A percentile compares a stretch with the other conserved stretches of the same genome.
Evolutionary conservation across 306 rosid genomes (phyloP).

Genomic region (Trichosanthes truncata): DNA sequence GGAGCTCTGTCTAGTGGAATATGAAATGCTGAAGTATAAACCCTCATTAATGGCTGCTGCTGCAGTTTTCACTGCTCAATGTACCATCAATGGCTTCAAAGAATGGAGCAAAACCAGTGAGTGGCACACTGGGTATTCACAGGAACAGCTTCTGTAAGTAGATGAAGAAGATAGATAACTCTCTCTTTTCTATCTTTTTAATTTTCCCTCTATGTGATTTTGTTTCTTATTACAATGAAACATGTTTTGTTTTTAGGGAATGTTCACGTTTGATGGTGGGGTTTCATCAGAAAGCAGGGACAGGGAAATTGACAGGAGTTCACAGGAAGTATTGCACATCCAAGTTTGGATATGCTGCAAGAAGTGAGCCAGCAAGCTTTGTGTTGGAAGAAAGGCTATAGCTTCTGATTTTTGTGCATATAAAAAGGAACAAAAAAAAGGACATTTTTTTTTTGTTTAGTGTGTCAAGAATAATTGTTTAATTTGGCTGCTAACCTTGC

Average conservation of each 20-base stretch:
- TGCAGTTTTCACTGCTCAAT: slow-evolving; percentile 69
- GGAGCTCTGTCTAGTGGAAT: slow-evolving; percentile 74
- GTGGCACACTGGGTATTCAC: slow-evolving; percentile 56
- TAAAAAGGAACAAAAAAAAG: neutral
- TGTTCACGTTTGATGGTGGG: slow-evolving; percentile 70
- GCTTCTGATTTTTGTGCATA: neutral
- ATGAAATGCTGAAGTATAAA: slow-evolving; percentile 52
- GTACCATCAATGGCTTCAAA: slow-evolving; percentile 38
- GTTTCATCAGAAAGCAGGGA: slow-evolving; percentile 63
- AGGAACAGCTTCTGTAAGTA: slow-evolving; percentile 65
- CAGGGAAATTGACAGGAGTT: slow-evolving; percentile 32
- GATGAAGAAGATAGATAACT: neutral
- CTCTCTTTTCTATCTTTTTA: neutral
- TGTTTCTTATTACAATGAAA: neutral
- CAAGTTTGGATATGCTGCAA: slow-evolving; percentile 62
- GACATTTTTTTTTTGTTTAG: neutral
- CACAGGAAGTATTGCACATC: slow-evolving; percentile 51
- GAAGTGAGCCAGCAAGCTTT: slow-evolving; percentile 42
- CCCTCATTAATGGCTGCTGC: slow-evolving; percentile 85
- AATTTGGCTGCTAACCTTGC: slow-evolving; percentile 1
- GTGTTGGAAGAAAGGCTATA: slow-evolving; percentile 12
- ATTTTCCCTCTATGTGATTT: neutral
- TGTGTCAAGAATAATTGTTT: neutral
- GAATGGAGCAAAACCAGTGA: slow-evolving; percentile 71
- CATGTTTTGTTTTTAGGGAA: slow-evolving; percentile 25